Conservation (phyloP, 2,329 filamentous ascomycete genomes). For the Xylariales sp. region DNA sequence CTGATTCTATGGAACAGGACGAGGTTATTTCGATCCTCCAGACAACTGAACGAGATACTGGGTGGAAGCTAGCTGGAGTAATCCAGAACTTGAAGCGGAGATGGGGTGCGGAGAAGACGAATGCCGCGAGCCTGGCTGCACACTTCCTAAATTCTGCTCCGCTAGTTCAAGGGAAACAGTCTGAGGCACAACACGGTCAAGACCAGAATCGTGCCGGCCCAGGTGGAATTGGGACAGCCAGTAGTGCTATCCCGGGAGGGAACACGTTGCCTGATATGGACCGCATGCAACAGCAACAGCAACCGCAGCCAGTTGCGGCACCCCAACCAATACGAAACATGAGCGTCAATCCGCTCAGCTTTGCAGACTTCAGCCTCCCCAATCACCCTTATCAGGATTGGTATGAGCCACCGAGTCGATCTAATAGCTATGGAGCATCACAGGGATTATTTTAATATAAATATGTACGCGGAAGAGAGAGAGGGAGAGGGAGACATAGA, state of each 20-base stretch:
- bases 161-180: constrained; percentile 12
- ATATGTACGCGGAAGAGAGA: neutral
- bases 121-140: constrained; percentile 16
- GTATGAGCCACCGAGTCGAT: constrained; percentile 67
- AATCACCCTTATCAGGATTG: constrained; percentile 79
- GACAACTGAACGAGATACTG: constrained; percentile 69
- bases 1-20: constrained; percentile 66
- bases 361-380: constrained; percentile 71
- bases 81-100: constrained; percentile 66
- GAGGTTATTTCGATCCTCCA: constrained; percentile 77
- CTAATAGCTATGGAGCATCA: constrained; percentile 19
- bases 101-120: constrained; percentile 67
- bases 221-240: no score
- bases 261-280: constrained; percentile 20
- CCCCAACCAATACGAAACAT: constrained; percentile 27
- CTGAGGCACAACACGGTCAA: constrained; percentile 13
- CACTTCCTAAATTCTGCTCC: constrained; percentile 13
- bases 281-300: no score
- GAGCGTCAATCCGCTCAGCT: constrained; percentile 69
- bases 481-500: neutral
- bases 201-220: constrained; percentile 2
- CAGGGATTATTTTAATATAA: constrained; percentile 12
- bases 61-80: constrained; percentile 73
- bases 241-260: no score
- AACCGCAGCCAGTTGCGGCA: constrained; percentile 21